These are phyloP conservation scores for Flammula alnicola DNA, from an alignment of 1,284 basidiomycete genomes.

Conservation along the genomic window DNA sequence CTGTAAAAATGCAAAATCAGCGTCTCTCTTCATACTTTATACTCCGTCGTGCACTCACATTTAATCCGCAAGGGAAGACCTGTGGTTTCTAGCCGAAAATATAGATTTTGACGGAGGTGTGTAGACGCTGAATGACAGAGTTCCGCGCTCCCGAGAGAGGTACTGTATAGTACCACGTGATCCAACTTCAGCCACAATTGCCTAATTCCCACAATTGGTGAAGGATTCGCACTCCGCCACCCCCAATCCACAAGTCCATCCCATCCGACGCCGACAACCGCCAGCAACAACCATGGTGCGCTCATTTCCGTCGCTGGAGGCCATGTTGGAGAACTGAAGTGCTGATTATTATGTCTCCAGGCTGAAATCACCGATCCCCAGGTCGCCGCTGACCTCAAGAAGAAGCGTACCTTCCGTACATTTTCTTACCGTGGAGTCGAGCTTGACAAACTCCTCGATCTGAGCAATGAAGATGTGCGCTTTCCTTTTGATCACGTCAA, in stretches of 20 bases:
- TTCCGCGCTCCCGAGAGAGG: constrained; percentile 21
- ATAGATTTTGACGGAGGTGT: constrained; percentile 28
- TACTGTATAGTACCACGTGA: constrained; percentile 66
- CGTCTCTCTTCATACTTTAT: neutral
- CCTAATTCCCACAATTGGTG: constrained; percentile 32
- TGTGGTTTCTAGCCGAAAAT: constrained; percentile 84
- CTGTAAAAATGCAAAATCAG: constrained; percentile 41
- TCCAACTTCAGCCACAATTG: constrained; percentile 44
- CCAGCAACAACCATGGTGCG: constrained; percentile 59
- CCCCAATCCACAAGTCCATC: constrained; percentile 30
- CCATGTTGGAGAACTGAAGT: constrained; percentile 4
- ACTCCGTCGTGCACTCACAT: constrained; percentile 32
- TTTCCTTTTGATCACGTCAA: neutral
- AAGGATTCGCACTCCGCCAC: constrained; percentile 48
- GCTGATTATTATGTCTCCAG: constrained; percentile 40
- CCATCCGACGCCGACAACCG: constrained; percentile 36
- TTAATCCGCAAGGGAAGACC: constrained; percentile 90
- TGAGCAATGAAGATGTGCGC: constrained; percentile 92
- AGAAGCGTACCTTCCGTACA: constrained; percentile 97
- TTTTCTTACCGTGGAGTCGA: constrained; percentile 98
- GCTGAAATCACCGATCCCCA: constrained; percentile 89
- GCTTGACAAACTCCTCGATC: constrained; percentile 95
- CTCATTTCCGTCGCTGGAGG: constrained; percentile 9
- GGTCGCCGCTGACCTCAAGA: constrained; percentile 94
- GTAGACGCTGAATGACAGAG: constrained; percentile 14